Percentiles rank a stretch among this genome's conserved stretches.
Evolutionary conservation across 2,329 filamentous ascomycete genomes (phyloP).

Genomic region (Diaporthe citrichinensis): DNA sequence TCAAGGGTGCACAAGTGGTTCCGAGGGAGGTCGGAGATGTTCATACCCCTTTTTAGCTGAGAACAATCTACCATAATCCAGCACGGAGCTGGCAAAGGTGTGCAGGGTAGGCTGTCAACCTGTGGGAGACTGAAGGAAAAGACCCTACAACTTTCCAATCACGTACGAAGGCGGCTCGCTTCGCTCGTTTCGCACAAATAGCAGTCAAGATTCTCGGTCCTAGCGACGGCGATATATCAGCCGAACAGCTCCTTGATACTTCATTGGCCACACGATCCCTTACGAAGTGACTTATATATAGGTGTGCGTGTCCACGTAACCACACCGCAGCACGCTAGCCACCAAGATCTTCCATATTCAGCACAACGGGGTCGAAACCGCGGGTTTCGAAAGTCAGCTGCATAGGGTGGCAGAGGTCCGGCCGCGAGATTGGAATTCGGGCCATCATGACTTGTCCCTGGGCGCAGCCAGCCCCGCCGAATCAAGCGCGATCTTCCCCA

Average conservation of each 20-base stretch:
- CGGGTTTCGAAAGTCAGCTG: not conserved
- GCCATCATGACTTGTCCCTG: constrained; percentile 14
- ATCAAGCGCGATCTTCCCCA: not conserved
- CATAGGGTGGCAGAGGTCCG: not conserved
- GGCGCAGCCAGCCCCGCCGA: not conserved
- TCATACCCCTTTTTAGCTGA: not conserved
- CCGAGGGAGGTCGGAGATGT: not conserved
- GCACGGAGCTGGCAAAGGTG: not conserved
- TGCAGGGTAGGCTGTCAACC: not conserved
- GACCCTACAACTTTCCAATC: not conserved
- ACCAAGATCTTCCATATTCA: not conserved
- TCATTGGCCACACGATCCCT: not conserved
- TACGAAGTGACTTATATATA: no score
- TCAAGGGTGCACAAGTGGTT: not conserved
- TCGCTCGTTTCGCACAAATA: not conserved
- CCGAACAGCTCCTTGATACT: no score
- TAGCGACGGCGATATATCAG: not conserved
- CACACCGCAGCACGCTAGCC: not conserved
- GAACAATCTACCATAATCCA: not conserved
- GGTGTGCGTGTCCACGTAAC: not conserved
- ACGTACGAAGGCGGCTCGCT: not conserved
- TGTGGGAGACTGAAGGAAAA: not conserved
- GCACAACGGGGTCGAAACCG: not conserved
- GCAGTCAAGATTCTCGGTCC: not conserved
- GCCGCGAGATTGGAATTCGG: constrained; percentile 3